phyloP scores from a whole-genome alignment of 2,329 filamentous ascomycete species.

The Calonectria pseudoreteaudii region DNA sequence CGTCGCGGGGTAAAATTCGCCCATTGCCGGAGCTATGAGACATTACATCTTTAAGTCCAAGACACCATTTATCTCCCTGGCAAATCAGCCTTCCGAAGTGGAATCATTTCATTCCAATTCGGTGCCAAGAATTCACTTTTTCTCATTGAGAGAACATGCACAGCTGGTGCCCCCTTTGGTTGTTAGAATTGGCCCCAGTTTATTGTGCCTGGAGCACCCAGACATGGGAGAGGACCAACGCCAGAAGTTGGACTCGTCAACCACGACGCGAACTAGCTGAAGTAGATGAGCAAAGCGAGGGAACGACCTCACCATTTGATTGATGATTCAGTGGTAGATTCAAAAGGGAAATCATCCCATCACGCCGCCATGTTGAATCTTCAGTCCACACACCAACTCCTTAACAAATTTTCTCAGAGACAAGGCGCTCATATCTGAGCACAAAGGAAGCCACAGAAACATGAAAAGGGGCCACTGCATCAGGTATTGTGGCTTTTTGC shows the following conservation, averaged over 20 bases:
- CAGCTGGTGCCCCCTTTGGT: background rate
- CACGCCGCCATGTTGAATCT: background rate
- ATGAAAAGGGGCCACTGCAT: background rate
- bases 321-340: no score
- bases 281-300: background rate
- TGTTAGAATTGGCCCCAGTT: background rate
- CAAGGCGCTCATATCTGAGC: background rate
- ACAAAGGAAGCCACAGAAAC: background rate
- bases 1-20: background rate
- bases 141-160: no score
- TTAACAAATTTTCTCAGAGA: background rate
- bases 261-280: background rate
- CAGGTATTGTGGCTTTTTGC: background rate
- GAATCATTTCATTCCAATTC: background rate
- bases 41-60: background rate
- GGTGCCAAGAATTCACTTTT: background rate
- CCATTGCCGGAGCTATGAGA: background rate
- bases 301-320: no score
- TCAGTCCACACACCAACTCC: background rate
- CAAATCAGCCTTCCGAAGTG: background rate
- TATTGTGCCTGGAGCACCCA: background rate
- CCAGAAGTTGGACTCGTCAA: background rate
- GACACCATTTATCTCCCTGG: background rate
- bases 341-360: no score
- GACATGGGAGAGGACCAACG: background rate